These are phyloP conservation scores for Elsinoe perseae DNA, from an alignment of 2,329 filamentous ascomycete genomes.

Conservation along the genomic window DNA sequence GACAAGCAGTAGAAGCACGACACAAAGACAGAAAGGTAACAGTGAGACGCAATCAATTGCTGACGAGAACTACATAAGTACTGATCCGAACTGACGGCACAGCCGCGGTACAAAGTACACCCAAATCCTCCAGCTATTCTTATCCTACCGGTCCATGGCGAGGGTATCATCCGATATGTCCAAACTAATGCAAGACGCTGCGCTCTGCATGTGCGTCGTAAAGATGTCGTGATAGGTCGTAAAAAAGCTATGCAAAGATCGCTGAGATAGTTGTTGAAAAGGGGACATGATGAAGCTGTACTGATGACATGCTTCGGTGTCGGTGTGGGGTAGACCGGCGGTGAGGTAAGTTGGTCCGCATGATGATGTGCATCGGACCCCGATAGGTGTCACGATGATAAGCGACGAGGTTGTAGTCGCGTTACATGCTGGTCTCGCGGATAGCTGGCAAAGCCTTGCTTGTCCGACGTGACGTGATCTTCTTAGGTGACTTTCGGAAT, in stretches of 20 bases:
- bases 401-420: background rate
- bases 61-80: constrained; percentile 1
- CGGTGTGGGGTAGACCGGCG: background rate
- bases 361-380: background rate
- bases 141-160: background rate
- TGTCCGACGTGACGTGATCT: constrained; percentile 4
- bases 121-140: constrained; percentile 3
- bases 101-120: background rate
- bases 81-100: background rate
- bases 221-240: constrained; percentile 6
- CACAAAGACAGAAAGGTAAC: background rate
- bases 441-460: constrained; percentile 14
- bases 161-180: constrained; percentile 10
- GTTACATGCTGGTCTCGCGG: constrained; percentile 11
- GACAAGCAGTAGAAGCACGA: background rate
- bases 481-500: constrained; percentile 13
- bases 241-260: background rate
- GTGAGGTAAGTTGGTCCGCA: background rate
- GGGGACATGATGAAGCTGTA: background rate
- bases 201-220: constrained; percentile 11
- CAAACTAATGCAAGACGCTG: constrained; percentile 9
- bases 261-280: background rate
- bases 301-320: background rate
- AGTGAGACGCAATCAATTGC: constrained; percentile 11
- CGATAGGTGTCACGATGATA: background rate